phyloP scores from a whole-genome alignment of 805 yeast species.

The Scheffersomyces ergatensis region DNA sequence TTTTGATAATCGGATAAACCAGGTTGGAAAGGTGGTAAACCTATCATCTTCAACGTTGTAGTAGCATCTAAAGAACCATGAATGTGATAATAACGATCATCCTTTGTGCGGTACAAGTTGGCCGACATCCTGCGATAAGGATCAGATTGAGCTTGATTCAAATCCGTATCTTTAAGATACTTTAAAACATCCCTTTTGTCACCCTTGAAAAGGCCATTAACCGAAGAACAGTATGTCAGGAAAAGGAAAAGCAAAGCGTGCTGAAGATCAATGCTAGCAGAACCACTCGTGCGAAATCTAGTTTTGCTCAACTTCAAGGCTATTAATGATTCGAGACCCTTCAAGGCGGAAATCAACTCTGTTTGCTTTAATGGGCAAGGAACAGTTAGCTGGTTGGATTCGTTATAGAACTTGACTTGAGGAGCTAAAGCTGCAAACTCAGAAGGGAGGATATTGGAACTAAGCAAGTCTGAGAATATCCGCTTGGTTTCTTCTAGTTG shows the following conservation, averaged over 20 bases:
- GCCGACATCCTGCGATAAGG: slow-evolving; percentile 29
- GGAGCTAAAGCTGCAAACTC: slow-evolving; percentile 10
- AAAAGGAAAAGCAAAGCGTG: slow-evolving; percentile 27
- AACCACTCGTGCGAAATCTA: slow-evolving; percentile 11
- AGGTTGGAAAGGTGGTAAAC: slow-evolving; percentile 22
- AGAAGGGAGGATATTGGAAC: slow-evolving; percentile 9
- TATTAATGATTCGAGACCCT: slow-evolving; percentile 18
- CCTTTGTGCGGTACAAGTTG: slow-evolving; percentile 30
- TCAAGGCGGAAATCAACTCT: slow-evolving; percentile 21
- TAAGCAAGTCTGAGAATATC: slow-evolving; percentile 7
- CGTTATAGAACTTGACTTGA: slow-evolving; percentile 8
- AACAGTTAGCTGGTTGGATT: slow-evolving; percentile 11
- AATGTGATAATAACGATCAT: slow-evolving; percentile 23
- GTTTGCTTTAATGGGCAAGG: slow-evolving; percentile 24
- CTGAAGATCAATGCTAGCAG: slow-evolving; percentile 14
- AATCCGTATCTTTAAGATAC: slow-evolving; percentile 7
- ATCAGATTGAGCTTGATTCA: slow-evolving; percentile 9
- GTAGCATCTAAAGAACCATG: slow-evolving; percentile 32
- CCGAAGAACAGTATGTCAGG: slow-evolving; percentile 29
- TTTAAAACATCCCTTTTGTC: slow-evolving; percentile 14
- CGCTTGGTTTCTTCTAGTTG: slow-evolving; percentile 11
- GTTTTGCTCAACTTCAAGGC: slow-evolving; percentile 14
- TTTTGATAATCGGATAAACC: slow-evolving; percentile 20
- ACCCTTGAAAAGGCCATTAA: slow-evolving; percentile 23
- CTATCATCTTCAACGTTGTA: slow-evolving; percentile 28